Evolutionary conservation across 257 asterid species (phyloP).

Genomic region (Solanum pinnatisectum): DNA sequence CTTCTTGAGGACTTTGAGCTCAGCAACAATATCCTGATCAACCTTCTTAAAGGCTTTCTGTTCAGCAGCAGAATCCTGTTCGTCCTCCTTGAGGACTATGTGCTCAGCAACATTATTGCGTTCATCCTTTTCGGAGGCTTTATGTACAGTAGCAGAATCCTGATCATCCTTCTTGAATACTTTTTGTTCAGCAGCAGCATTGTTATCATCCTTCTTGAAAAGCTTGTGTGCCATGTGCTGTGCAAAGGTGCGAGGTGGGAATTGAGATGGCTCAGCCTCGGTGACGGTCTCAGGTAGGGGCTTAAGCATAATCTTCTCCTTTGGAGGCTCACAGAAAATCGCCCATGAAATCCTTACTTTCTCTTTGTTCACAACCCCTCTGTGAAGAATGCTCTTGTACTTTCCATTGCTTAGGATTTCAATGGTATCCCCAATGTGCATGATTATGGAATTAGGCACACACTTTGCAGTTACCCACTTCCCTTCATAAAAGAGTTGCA

Average conservation of each 20-base stretch:
- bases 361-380: constrained; percentile 77
- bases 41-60: neutral
- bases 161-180: constrained; percentile 33
- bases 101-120: constrained; percentile 21
- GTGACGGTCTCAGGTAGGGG: constrained; percentile 69
- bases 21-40: neutral
- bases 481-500: constrained; percentile 62
- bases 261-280: constrained; percentile 47
- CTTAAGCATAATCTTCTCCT: constrained; percentile 56
- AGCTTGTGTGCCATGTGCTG: constrained; percentile 69
- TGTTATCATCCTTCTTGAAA: constrained; percentile 37
- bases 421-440: constrained; percentile 82
- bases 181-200: constrained; percentile 28
- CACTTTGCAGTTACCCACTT: constrained; percentile 88
- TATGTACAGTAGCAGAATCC: constrained; percentile 23
- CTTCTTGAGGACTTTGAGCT: neutral
- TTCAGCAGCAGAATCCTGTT: neutral
- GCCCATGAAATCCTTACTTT: constrained; percentile 88
- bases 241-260: constrained; percentile 64
- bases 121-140: constrained; percentile 41
- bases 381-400: constrained; percentile 75
- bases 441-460: constrained; percentile 73
- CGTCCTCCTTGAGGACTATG: constrained; percentile 34
- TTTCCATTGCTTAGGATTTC: constrained; percentile 84
- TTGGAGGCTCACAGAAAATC: constrained; percentile 78